Evolutionary conservation across 2,329 filamentous ascomycete species (phyloP).

Genomic region (Colletotrichum sp.): DNA sequence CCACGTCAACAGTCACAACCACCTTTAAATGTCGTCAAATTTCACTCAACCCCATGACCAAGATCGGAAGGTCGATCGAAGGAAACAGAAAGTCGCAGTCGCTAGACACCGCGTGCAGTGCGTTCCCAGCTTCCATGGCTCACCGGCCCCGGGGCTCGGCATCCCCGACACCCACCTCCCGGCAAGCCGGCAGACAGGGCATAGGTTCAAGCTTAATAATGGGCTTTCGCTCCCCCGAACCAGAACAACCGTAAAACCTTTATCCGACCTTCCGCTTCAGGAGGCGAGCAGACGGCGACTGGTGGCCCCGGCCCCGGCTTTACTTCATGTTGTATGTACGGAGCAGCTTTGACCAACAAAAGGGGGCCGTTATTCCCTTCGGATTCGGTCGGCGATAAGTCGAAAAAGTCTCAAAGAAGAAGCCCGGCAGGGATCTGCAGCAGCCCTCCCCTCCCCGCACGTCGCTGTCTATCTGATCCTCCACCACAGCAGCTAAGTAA

Average conservation of each 20-base stretch:
- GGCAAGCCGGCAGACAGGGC: background rate
- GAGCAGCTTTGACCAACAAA: background rate
- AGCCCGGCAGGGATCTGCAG: background rate
- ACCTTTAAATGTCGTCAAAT: background rate
- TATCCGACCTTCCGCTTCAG: background rate
- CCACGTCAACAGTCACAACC: background rate
- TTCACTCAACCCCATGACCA: background rate
- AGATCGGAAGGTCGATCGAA: background rate
- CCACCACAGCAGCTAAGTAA: background rate
- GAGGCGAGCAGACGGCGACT: background rate
- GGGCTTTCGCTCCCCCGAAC: background rate
- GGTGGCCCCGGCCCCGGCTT: background rate
- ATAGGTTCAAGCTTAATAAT: background rate
- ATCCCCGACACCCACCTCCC: slow-evolving; percentile 3
- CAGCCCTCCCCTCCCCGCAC: background rate
- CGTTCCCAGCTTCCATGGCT: background rate
- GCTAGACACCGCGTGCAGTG: background rate
- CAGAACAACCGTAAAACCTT: background rate
- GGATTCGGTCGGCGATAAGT: background rate
- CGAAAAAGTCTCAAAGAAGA: background rate
- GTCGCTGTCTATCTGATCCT: background rate
- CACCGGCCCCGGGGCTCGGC: background rate
- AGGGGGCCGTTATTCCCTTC: background rate
- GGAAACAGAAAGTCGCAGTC: background rate
- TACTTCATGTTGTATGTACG: background rate